Conservation (phyloP, 2,329 filamentous ascomycete genomes). For the Pseudocercospora pini-densiflorae region DNA sequence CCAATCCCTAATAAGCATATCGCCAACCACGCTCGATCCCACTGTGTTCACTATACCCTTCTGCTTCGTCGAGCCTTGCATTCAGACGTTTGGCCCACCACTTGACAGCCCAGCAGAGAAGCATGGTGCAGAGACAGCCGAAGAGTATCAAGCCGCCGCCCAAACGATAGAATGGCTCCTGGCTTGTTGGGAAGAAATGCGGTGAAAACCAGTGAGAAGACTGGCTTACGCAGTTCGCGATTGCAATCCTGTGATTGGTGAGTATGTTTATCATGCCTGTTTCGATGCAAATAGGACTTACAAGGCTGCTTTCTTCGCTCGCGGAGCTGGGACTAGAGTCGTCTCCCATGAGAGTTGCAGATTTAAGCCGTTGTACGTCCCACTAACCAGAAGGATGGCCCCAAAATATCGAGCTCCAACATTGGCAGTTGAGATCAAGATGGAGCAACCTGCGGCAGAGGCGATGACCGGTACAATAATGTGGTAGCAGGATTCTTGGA, state of each 20-base stretch:
- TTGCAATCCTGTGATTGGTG: slow-evolving; percentile 39
- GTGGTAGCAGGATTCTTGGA: slow-evolving; percentile 28
- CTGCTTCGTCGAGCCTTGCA: slow-evolving; percentile 35
- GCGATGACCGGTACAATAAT: slow-evolving; percentile 33
- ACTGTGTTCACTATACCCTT: slow-evolving; percentile 34
- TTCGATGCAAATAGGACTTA: not conserved
- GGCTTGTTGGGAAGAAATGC: slow-evolving; percentile 41
- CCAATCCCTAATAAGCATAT: slow-evolving; percentile 25
- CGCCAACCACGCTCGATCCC: slow-evolving; percentile 39
- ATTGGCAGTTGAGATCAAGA: slow-evolving; percentile 40
- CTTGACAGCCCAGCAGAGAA: slow-evolving; percentile 30
- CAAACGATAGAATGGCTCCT: slow-evolving; percentile 24
- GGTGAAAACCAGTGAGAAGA: slow-evolving; percentile 50
- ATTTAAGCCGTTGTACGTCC: slow-evolving; percentile 42
- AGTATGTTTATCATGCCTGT: not conserved
- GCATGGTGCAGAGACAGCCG: slow-evolving; percentile 27
- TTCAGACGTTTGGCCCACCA: slow-evolving; percentile 36
- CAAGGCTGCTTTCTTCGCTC: slow-evolving; percentile 48
- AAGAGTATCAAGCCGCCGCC: slow-evolving; percentile 24
- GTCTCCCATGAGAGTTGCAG: slow-evolving; percentile 21
- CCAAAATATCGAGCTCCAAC: slow-evolving; percentile 40
- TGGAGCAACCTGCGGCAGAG: slow-evolving; percentile 31
- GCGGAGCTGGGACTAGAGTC: slow-evolving; percentile 44
- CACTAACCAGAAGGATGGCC: slow-evolving; percentile 39
- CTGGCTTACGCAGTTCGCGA: slow-evolving; percentile 49